phyloP scores from a whole-genome alignment of 1,139 yeast genomes.

The Yamadazyma atmosphaerica region DNA sequence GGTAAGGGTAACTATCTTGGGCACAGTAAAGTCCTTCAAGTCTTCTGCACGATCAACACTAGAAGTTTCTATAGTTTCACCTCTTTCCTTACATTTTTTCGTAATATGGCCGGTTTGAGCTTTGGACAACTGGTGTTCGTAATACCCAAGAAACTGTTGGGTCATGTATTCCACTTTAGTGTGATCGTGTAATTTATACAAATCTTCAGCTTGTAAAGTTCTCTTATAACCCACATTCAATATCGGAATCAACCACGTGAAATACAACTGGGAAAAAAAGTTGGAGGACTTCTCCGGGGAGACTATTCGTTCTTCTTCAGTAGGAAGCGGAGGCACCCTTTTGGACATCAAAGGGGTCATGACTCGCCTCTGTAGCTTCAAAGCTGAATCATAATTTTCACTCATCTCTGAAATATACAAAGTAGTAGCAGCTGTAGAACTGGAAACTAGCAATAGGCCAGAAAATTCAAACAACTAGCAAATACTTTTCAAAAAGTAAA shows the following conservation, averaged over 20 bases:
- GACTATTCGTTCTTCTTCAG: conserved; percentile 44
- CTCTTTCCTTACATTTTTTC: conserved; percentile 25
- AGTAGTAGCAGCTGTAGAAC: too few species aligned
- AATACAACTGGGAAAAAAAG: conserved; percentile 35
- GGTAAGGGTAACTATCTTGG: conserved; percentile 18
- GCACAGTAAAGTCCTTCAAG: conserved; percentile 24
- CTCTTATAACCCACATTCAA: conserved; percentile 65
- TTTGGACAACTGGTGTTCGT: conserved; percentile 32
- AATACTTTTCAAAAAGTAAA: too few species aligned
- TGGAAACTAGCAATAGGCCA: background rate
- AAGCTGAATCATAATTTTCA: background rate
- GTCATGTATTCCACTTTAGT: conserved; percentile 51
- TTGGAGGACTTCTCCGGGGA: conserved; percentile 29
- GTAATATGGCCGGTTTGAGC: conserved; percentile 21
- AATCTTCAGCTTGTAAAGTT: conserved; percentile 62
- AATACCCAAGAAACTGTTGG: conserved; percentile 25
- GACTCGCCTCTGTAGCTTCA: conserved; percentile 9
- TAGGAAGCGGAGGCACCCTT: conserved; percentile 53
- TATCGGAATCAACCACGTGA: conserved; percentile 61
- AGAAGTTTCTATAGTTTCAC: conserved; percentile 25
- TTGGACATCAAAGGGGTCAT: conserved; percentile 16
- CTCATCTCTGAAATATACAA: background rate
- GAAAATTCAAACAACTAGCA: too few species aligned
- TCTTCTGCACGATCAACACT: conserved; percentile 24
- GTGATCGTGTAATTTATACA: conserved; percentile 53